phyloP scores from a whole-genome alignment of 306 rosid species.

The Ziziphus jujuba region DNA sequence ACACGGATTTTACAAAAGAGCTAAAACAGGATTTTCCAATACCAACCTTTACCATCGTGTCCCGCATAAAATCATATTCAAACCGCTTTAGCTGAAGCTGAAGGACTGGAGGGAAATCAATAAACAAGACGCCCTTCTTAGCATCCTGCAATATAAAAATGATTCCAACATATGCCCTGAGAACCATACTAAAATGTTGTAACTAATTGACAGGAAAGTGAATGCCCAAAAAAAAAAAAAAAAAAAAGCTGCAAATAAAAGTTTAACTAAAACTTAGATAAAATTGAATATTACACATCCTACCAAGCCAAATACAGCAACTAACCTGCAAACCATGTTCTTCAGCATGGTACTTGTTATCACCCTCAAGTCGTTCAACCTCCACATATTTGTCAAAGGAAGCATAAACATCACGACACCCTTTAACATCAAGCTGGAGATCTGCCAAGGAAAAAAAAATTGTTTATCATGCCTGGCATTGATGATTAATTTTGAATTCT shows the following conservation, averaged over 20 bases:
- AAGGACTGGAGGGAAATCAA: slow-evolving; percentile 97
- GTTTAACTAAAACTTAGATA: background rate
- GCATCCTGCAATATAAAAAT: slow-evolving; percentile 65
- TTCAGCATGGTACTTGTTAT: slow-evolving; percentile 95
- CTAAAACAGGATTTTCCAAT: slow-evolving; percentile 12
- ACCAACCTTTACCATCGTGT: slow-evolving; percentile 93
- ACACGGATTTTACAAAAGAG: background rate
- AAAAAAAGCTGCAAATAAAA: background rate
- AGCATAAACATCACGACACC: slow-evolving; percentile 89
- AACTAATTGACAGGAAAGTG: background rate
- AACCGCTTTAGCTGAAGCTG: slow-evolving; percentile 94
- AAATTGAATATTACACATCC: background rate
- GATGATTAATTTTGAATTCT: slow-evolving; percentile 13
- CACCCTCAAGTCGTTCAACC: slow-evolving; percentile 90
- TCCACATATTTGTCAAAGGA: slow-evolving; percentile 95
- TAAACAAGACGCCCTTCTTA: slow-evolving; percentile 85
- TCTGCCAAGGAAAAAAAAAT: slow-evolving; percentile 43
- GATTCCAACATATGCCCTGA: background rate
- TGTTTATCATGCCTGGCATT: slow-evolving; percentile 12
- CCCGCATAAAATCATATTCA: slow-evolving; percentile 84
- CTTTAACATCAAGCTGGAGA: slow-evolving; percentile 96
- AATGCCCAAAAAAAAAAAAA: background rate
- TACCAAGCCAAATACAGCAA: slow-evolving; percentile 4
- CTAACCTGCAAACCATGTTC: slow-evolving; percentile 83
- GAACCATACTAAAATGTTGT: background rate